Evolutionary conservation across 1,284 basidiomycete genomes (phyloP).

Genomic region (Meira miltonrushii): DNA sequence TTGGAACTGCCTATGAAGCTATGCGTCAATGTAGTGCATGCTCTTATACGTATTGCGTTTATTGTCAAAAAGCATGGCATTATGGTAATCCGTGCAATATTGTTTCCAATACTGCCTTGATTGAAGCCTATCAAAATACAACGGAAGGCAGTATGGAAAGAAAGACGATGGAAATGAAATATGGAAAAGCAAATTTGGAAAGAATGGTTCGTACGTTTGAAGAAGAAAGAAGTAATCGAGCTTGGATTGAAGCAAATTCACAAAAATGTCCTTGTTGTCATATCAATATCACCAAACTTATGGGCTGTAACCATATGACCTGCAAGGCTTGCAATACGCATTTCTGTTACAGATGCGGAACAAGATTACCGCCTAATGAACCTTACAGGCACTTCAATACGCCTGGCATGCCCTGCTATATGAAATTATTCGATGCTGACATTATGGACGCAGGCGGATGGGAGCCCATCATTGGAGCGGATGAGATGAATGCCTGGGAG

Average conservation of each 20-base stretch:
- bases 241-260: conserved; percentile 10
- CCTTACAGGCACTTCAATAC: conserved; percentile 22
- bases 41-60: conserved; percentile 13
- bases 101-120: conserved; percentile 3
- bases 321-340: conserved; percentile 17
- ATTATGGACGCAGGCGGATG: background rate
- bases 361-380: conserved; percentile 12
- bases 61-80: conserved; percentile 18
- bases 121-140: conserved; percentile 7
- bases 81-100: conserved; percentile 6
- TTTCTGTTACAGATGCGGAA: conserved; percentile 19
- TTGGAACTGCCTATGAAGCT: conserved; percentile 14
- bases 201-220: conserved; percentile 11
- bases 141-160: conserved; percentile 7
- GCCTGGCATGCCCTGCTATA: conserved; percentile 13
- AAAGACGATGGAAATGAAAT: conserved; percentile 8
- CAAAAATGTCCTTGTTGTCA: conserved; percentile 17
- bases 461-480: conserved; percentile 3
- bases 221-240: conserved; percentile 17
- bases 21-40: conserved; percentile 14
- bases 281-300: conserved; percentile 10
- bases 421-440: conserved; percentile 15
- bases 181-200: conserved; percentile 17
- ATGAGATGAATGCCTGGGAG: conserved; percentile 4
- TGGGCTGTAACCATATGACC: conserved; percentile 21